Evolutionary conservation across 192 early-diverging fungal genomes (phyloP), one percentile per base, ranked within the genome.

Genomic region (Diversispora epigaea): DNA sequence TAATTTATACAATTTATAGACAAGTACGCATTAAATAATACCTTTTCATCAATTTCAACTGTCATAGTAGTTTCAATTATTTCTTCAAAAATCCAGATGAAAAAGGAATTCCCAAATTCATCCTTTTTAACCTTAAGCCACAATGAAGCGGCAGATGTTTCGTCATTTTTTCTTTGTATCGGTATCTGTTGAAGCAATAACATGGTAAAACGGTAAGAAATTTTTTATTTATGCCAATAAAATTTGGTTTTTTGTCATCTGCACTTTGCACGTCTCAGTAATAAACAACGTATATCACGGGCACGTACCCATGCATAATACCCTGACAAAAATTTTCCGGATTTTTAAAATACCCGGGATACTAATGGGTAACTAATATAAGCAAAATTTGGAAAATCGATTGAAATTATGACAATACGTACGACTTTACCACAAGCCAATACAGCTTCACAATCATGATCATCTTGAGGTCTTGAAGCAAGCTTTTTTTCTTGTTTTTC

Each of bases 21-120:
- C 17, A 61, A 39, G 57, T 25, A 22, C 46, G 5, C 25, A 10
- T 6, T 6, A n/a, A n/a, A 45, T 14, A 25, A 14, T 43, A 86
- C 84, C 56, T 81, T 71, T 4, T 79, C 72, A 4, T 82, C 77
- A 45, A 86, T 79, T 60, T 80, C 79, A 21, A 74, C 69, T 32
- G 71, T 71, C 21, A 84, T 81, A 25, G 74, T 80, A 0, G 78
- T 78, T 72, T 90, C 87, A 22, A 82, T 80, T 56, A 89, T 87
- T 52, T 89, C 86, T 66, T 90, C 87, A 75, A 90, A 86, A 43
- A 90, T 85, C 89, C 89, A 90, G 4, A 90, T 86, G 32, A 84
- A 84, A 39, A 90, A 75, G 3, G 69, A 54, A 32, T 81, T 75
- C 4, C 82, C 87, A 58, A 55, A 32, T 40, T 80, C 73, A 62